Evolutionary conservation across 2,329 filamentous ascomycete genomes (phyloP), one percentile per base, ranked within the genome.

Genomic region (Hyphodiscus sp.): DNA sequence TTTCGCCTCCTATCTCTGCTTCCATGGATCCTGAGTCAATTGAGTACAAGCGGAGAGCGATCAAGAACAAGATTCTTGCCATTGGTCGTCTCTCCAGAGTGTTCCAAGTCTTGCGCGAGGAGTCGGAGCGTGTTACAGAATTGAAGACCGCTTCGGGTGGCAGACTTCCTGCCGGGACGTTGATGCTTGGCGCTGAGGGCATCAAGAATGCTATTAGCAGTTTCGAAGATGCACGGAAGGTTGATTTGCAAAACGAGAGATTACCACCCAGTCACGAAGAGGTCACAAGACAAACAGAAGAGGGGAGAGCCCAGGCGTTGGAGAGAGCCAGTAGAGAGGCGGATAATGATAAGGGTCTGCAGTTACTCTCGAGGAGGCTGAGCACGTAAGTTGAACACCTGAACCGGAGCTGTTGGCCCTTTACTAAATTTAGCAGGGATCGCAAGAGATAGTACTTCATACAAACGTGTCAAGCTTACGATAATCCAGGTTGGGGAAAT

Each of bases 41-140:
- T 64, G 94, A 99, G 69, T 92, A 87, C 77, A 97, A 96, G 80
- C 83, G 94, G 67, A 86, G 91, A 45, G 91, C 91, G 2, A 96
- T 99, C 81, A 97, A 97, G 80, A 99, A 99, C 84, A 99, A 99
- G 79, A 97, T 99, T 68, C 76, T 99, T 64, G 94, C 94, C 56
- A 99, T 99, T 67, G 94, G 94, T 29, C 89, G 94, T 63, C 79
- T 99, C 60, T 97, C 94, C 41, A 89, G 94, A 65, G 94, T 99
- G 57, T 99, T 99, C 85, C 94, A 99, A 71, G 94, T 99, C 49
- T 74, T 99, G 64, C 90, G 94, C 66, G 94, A 99, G 74, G 94
- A 99, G 73, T 95, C 91, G 1, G 94, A 99, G 76, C 84, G 87
- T 65, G 91, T 99, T 53, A 96, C 92, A 41, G 94, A 99, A 73